Base-by-base conservation (phyloP, 805 yeast species). In the Zygosaccharomyces lentus region DNA sequence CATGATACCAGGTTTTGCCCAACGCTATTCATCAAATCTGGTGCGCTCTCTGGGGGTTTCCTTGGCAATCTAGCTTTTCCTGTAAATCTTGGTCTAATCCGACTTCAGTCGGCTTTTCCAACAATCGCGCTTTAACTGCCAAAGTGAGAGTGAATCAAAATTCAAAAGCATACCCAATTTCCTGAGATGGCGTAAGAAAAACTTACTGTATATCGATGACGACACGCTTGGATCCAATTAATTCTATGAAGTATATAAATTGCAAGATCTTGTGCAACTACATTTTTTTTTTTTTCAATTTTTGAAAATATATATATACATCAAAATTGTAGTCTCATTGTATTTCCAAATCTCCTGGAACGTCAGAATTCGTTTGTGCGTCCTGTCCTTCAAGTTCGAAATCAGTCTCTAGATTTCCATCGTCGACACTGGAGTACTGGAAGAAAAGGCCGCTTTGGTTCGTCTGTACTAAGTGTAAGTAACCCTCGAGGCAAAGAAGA, bases 401-500 rank as follows among this genome's bases (percentile, higher is more conserved):
- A n/a, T 29, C 42, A 15, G 38, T 36, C 24, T 29, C 29, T 26
- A 31, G 42, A 16, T 44, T 35, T 10, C 35, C 37, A 13, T 29
- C 17, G 21, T 34, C 31, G 1, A 24, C 25, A 23, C 44, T 26
- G 6, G 48, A 36, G 38, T 53, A 54, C 25, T 43, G 49, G 7
- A 48, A 47, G 21, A 59, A 37, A 26, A 54, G 49, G 1, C 56
- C 53, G 7, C 43, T 37, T 9, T 46, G 34, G 10, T 45, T 32
- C 27, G 30, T 44, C 12, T 45, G 53, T 2, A 51, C 56, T n/a
- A 80, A 57, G 41, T 59, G 63, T 49, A 82, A 63, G 62, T 85
- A 88, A 2, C 83, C 67, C 39, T 76, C 77, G 19, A 87, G 46
- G 38, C 85, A 60, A n/a, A 76, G 53, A 31, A 84, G 61, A 46